Conservation (phyloP, 2,329 filamentous ascomycete species). For the Huntiella savannae region DNA sequence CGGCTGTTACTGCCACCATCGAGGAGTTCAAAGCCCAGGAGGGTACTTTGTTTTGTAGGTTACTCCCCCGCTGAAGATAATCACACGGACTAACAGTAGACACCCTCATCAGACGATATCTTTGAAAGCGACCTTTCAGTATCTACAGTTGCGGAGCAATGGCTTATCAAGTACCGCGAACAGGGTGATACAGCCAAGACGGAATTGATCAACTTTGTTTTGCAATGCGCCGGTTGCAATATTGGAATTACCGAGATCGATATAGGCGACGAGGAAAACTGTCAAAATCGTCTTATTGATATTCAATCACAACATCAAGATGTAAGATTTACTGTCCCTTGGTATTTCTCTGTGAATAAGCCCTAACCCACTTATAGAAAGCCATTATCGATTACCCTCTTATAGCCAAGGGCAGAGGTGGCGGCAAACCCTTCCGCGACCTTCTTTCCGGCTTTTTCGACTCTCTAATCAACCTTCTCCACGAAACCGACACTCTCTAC, state of each 20-base stretch:
- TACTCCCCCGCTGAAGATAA: slow-evolving; percentile 11
- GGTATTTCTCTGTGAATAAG: neutral
- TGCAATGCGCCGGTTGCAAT: slow-evolving; percentile 61
- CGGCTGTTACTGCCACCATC: slow-evolving; percentile 22
- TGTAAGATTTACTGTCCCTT: slow-evolving; percentile 25
- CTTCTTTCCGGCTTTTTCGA: slow-evolving; percentile 63
- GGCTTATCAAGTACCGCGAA: slow-evolving; percentile 37
- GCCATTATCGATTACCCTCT: slow-evolving; percentile 74
- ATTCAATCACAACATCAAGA: slow-evolving; percentile 78
- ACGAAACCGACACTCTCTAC: slow-evolving; percentile 68
- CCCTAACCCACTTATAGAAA: slow-evolving; percentile 33
- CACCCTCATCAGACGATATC: slow-evolving; percentile 33
- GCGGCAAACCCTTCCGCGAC: slow-evolving; percentile 57
- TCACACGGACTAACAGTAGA: neutral
- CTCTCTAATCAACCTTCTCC: slow-evolving; percentile 55
- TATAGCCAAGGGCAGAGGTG: slow-evolving; percentile 54
- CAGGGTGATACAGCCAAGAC: slow-evolving; percentile 36
- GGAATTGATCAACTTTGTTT: slow-evolving; percentile 47
- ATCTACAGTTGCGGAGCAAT: slow-evolving; percentile 38
- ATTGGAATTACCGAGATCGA: slow-evolving; percentile 63
- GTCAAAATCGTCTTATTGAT: slow-evolving; percentile 56
- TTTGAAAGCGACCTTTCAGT: slow-evolving; percentile 39
- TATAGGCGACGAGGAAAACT: slow-evolving; percentile 77
- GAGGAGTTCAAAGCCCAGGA: slow-evolving; percentile 8
- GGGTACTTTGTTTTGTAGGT: slow-evolving; percentile 11